A percentile compares a stretch with the other conserved stretches of the same genome.
These are phyloP conservation scores for Russula earlei DNA, from an alignment of 768 basidiomycete genomes.

Conservation along the genomic window DNA sequence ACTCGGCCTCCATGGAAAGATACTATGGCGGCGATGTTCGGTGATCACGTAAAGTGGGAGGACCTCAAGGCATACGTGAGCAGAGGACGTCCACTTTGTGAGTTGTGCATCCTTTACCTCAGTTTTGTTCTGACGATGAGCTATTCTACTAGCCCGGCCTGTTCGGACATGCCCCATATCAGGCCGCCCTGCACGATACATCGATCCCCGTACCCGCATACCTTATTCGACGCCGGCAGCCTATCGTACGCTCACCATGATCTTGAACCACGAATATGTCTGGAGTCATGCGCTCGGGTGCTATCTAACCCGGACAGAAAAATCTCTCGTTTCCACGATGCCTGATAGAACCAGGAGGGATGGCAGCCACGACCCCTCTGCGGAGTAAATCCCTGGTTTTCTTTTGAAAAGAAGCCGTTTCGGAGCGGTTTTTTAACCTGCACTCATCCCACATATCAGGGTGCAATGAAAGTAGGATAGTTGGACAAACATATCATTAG, in stretches of 20 bases:
- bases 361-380: not conserved
- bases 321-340: not conserved
- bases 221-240: slow-evolving; percentile 68
- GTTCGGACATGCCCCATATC: slow-evolving; percentile 66
- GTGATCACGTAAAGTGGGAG: slow-evolving; percentile 77
- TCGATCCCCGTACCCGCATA: slow-evolving; percentile 70
- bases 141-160: slow-evolving; percentile 47
- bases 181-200: slow-evolving; percentile 65
- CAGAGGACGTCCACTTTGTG: slow-evolving; percentile 58
- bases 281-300: slow-evolving; percentile 46
- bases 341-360: not conserved
- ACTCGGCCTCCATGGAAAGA: slow-evolving; percentile 55
- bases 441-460: not conserved
- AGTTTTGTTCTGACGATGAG: not conserved
- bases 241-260: slow-evolving; percentile 49
- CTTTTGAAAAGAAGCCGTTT: not conserved
- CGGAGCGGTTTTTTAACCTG: no score
- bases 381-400: not conserved
- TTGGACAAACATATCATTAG: no score
- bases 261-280: slow-evolving; percentile 59
- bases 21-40: slow-evolving; percentile 78
- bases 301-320: slow-evolving; percentile 27
- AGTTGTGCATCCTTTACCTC: slow-evolving; percentile 22
- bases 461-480: no score
- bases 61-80: slow-evolving; percentile 53